Percentiles rank a stretch among this genome's conserved stretches.
Evolutionary conservation across 2,329 filamentous ascomycete genomes (phyloP).

Genomic region (Bipolaris sorokiniana): DNA sequence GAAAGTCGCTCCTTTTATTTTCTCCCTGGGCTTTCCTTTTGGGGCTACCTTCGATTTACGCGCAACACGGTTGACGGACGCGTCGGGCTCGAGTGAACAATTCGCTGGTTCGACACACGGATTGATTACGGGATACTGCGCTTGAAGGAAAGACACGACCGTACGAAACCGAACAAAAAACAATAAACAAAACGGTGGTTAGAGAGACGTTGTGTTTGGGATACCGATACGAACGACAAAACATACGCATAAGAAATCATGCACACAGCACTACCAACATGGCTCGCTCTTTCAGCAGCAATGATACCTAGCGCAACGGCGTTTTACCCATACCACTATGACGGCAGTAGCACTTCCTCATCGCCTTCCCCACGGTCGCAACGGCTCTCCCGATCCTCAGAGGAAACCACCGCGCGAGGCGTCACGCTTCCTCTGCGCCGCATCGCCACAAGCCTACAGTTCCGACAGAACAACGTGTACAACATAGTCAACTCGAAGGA

Average conservation of each 20-base stretch:
- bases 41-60: neutral
- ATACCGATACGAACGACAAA: conserved; percentile 9
- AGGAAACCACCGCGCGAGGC: conserved; percentile 6
- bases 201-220: neutral
- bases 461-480: conserved; percentile 56
- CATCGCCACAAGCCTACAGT: conserved; percentile 34
- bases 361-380: conserved; percentile 4
- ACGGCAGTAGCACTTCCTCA: conserved; percentile 11
- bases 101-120: neutral
- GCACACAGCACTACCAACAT: conserved; percentile 31
- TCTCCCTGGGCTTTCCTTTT: neutral
- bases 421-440: conserved; percentile 40
- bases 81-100: neutral
- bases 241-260: conserved; percentile 8
- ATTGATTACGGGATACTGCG: neutral
- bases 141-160: neutral
- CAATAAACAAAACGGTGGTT: no score
- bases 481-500: conserved; percentile 47
- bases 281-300: conserved; percentile 33
- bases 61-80: neutral
- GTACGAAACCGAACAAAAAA: neutral
- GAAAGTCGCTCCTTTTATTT: neutral
- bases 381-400: conserved; percentile 11
- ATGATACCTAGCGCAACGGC: conserved; percentile 36
- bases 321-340: conserved; percentile 46